Conservation (phyloP, 345 rosid genomes). For the Euphorbia tirucalli region DNA sequence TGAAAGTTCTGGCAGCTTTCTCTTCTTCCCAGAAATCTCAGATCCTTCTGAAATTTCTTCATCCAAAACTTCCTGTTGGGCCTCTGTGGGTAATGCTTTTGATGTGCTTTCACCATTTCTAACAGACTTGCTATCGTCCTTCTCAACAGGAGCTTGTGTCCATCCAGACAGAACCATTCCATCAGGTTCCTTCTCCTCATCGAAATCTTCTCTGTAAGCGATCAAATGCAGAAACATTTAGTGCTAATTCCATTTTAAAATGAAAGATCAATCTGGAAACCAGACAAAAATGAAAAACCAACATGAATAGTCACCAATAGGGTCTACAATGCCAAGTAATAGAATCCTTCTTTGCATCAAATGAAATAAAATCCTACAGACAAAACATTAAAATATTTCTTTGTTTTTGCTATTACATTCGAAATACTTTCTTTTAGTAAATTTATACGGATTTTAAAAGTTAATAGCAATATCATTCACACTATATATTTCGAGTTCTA, state of each 20-base stretch:
- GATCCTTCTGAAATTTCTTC: constrained; percentile 38
- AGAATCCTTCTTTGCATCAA: neutral
- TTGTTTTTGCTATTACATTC: neutral
- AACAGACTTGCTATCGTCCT: constrained; percentile 34
- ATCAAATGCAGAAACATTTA: neutral
- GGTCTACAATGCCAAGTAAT: neutral
- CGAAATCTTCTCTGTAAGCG: constrained; percentile 74
- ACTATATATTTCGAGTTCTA: too few species aligned
- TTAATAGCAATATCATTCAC: too few species aligned
- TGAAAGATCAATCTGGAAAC: neutral
- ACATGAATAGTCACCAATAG: neutral
- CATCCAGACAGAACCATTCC: constrained; percentile 94
- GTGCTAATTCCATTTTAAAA: neutral
- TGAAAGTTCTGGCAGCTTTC: constrained; percentile 41
- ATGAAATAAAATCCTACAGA: neutral
- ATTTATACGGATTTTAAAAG: neutral
- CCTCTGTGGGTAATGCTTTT: constrained; percentile 32
- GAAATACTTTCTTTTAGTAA: neutral
- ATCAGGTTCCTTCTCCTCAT: constrained; percentile 95
- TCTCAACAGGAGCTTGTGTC: constrained; percentile 53
- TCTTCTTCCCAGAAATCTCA: constrained; percentile 48
- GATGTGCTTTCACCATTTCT: constrained; percentile 60
- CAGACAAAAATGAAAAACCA: neutral
- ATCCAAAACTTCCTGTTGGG: constrained; percentile 21
- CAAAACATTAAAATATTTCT: neutral